Evolutionary conservation across 129 eudicot species (phyloP).

Genomic region (Logfia minima): DNA sequence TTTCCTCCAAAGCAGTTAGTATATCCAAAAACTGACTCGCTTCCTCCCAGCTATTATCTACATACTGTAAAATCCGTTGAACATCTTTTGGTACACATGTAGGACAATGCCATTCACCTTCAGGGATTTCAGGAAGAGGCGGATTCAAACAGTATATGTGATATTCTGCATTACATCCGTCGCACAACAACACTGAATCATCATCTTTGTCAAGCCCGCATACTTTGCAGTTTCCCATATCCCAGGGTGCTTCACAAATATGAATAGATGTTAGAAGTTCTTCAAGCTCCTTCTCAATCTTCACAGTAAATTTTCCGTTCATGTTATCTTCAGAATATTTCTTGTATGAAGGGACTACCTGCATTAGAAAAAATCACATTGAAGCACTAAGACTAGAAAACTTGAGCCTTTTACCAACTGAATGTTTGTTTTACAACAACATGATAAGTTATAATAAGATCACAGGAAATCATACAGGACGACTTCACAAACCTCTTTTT

Average conservation of each 20-base stretch:
- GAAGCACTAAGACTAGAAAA: background rate
- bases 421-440: background rate
- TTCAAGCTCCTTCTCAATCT: constrained; percentile 43
- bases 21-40: constrained; percentile 12
- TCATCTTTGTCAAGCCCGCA: constrained; percentile 50
- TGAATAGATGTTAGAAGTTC: constrained; percentile 35
- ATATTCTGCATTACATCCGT: constrained; percentile 55
- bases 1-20: constrained; percentile 35
- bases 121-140: constrained; percentile 47
- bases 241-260: constrained; percentile 53
- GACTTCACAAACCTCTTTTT: constrained; percentile 43
- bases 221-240: constrained; percentile 51
- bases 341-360: constrained; percentile 37
- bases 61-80: background rate
- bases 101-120: constrained; percentile 59
- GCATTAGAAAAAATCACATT: constrained; percentile 15
- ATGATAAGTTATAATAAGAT: constrained; percentile 2
- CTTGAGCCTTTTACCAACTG: background rate
- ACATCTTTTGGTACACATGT: constrained; percentile 9
- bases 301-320: constrained; percentile 18
- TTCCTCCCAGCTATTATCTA: constrained; percentile 34
- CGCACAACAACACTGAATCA: constrained; percentile 43
- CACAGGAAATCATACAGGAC: background rate
- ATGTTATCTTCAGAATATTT: constrained; percentile 24
- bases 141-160: constrained; percentile 55